Base-by-base conservation (phyloP, 257 asterid genomes). In the Solanum lycopersicoides region DNA sequence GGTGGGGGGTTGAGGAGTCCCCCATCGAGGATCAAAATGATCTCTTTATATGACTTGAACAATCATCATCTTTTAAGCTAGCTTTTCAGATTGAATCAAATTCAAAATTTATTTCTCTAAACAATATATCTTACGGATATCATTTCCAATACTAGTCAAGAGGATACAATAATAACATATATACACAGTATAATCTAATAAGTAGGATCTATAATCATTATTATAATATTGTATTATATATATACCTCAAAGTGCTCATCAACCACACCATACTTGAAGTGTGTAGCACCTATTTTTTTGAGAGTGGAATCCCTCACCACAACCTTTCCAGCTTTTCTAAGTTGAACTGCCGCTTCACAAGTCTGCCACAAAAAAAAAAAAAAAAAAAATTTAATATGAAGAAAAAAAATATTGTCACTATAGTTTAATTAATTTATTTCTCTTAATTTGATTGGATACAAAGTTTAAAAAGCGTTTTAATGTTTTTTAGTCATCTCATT, bases 321-420 rank as follows among this genome's bases (percentile, higher is more conserved):
- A 25, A 93, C 93, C 90, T 91, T 89, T 32, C 99, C 99, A 1
- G 93, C 94, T 91, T 94, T 95, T 76, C 98, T 89, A 20, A 97
- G 97, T 87, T 97, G 95, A 42, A 93, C 95, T 20, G 99, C 98
- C 0, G 97, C 94, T 90, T 95, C 97, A 87, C 99, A 95, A 0
- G 99, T 94, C 99, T 95, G 91, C 88, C 76, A 45, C 2, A 21
- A 65, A 12, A 20, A 18, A 13, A 77, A 39, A 16, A 35, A n/a
- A n/a, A 37, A 37, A 37, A 37, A 37, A 1, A 37, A 6, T 5
- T 83, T 60, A 83, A 83, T n/a, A 63, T n/a, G 39, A 69, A 69
- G 76, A 69, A 20, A 53, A 60, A 68, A 30, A 56, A 7, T 15
- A 53, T 16, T 18, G n/a, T 56, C 65, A 4, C 72, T 65, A 65